Base-by-base conservation (phyloP, 1,284 basidiomycete species). In the Pterulicium gracile region DNA sequence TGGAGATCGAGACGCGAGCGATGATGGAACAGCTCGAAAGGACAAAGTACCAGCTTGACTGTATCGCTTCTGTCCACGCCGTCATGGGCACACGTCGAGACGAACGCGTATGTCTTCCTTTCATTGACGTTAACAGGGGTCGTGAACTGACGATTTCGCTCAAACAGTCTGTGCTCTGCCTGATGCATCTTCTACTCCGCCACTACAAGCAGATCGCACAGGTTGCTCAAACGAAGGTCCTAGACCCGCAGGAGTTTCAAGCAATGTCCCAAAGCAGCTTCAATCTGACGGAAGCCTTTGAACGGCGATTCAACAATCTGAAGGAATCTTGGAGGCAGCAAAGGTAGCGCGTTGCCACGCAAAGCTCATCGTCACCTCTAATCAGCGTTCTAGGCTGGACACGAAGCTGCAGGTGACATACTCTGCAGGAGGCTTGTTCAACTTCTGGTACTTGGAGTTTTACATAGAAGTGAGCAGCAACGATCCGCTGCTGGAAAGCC, bases 321-420 rank as follows among this genome's bases (percentile, higher is more conserved):
- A 44, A 49, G 12, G 47, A 57, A 42, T 53, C 54, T 14, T 62
- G 61, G 61, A 49, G 55, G 24, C 58, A 60, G 45, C 61, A 62
- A 32, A 7, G 27, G 27, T n/a, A n/a, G 27, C n/a, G n/a, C n/a
- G n/a, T n/a, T n/a, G n/a, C n/a, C n/a, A n/a, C n/a, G n/a, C n/a
- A n/a, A n/a, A n/a, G n/a, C n/a, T n/a, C n/a, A n/a, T n/a, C n/a
- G n/a, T n/a, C n/a, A n/a, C n/a, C n/a, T n/a, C n/a, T n/a, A n/a
- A n/a, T n/a, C n/a, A n/a, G n/a, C n/a, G n/a, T n/a, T n/a, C n/a
- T n/a, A 32, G 27, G 27, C 27, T 32, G 27, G 27, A 32, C 27
- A n/a, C n/a, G 27, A 32, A 32, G 27, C n/a, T 32, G 27, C 27
- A 32, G n/a, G 27, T 32, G 27, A 32, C 27, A 32, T 10, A n/a